These are phyloP conservation scores for Mycena polygramma DNA, from an alignment of 768 basidiomycete species.

Conservation along the genomic window DNA sequence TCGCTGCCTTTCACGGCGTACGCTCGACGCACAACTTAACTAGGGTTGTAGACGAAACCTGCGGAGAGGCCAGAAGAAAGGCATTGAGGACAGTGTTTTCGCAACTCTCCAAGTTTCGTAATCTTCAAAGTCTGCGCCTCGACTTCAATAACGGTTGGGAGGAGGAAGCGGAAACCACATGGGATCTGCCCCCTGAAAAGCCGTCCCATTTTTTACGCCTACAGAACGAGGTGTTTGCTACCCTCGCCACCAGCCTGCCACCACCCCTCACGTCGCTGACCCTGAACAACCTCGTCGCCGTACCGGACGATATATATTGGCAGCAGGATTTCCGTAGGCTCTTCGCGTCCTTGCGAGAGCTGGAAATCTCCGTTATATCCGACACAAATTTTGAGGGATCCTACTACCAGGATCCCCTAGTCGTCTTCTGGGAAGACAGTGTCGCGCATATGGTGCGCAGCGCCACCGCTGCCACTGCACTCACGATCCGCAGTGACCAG, in stretches of 20 bases:
- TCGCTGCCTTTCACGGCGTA: background rate
- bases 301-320: too few species aligned
- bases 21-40: background rate
- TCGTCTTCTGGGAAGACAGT: conserved; percentile 18
- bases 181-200: background rate
- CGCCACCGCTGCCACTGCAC: background rate
- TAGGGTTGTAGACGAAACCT: too few species aligned
- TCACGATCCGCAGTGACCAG: conserved; percentile 18
- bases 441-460: conserved; percentile 16
- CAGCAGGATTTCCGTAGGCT: too few species aligned
- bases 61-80: background rate
- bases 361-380: too few species aligned
- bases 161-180: background rate
- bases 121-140: conserved; percentile 1
- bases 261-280: too few species aligned
- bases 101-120: conserved; percentile 2
- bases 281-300: too few species aligned
- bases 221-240: too few species aligned
- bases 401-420: background rate
- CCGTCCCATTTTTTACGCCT: too few species aligned
- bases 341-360: too few species aligned
- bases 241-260: too few species aligned
- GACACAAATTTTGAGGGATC: too few species aligned
- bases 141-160: conserved; percentile 1
- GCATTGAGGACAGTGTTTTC: background rate